Evolutionary conservation across 2,329 filamentous ascomycete genomes (phyloP).

Genomic region (Dactylellina drechsleri): DNA sequence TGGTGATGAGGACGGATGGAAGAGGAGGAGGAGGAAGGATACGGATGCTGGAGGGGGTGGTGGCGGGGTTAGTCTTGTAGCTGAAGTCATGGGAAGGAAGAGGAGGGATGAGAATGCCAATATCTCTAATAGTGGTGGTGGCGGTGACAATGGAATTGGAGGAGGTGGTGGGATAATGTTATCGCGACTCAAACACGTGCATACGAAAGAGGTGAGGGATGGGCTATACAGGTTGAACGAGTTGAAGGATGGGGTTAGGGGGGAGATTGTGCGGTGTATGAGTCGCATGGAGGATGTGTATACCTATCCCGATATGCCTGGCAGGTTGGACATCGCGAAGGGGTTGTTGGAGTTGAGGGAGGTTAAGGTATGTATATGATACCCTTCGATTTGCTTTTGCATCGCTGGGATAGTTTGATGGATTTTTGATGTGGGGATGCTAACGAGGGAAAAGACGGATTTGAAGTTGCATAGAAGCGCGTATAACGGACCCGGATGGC

Average conservation of each 20-base stretch:
- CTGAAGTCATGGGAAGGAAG: conserved; percentile 35
- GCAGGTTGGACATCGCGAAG: conserved; percentile 4
- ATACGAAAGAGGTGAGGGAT: conserved; percentile 45
- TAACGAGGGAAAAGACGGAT: conserved; percentile 22
- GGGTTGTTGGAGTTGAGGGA: conserved; percentile 25
- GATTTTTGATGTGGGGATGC: conserved; percentile 5
- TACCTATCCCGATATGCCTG: conserved; percentile 30
- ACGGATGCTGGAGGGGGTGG: neutral
- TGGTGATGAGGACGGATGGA: neutral
- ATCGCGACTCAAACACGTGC: conserved; percentile 32
- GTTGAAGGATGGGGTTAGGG: conserved; percentile 35
- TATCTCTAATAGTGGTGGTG: neutral
- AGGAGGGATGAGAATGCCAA: neutral
- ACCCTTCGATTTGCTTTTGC: neutral
- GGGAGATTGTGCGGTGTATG: conserved; percentile 41
- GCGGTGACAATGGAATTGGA: neutral
- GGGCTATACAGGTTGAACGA: conserved; percentile 37
- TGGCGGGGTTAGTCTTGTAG: conserved; percentile 31
- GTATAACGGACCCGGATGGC: conserved; percentile 33
- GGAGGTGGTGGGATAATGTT: conserved; percentile 3
- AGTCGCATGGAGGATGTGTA: conserved; percentile 45
- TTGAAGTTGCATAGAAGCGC: conserved; percentile 33
- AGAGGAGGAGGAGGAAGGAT: conserved; percentile 4
- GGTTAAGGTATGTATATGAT: conserved; percentile 23
- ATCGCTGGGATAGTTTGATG: neutral